Evolutionary conservation across 345 rosid species (phyloP).

Genomic region (Dimocarpus longan): DNA sequence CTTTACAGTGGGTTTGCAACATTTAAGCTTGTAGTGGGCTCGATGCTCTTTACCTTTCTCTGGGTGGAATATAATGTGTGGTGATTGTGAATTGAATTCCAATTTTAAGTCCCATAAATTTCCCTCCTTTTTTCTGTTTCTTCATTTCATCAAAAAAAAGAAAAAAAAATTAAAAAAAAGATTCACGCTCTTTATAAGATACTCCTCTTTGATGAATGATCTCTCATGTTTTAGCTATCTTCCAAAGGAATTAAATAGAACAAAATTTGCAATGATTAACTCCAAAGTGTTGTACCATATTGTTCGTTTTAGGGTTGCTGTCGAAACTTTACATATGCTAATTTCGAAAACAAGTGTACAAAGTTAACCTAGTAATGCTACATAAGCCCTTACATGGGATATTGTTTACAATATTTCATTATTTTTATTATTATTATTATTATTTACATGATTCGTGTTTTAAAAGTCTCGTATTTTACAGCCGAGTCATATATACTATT

Average conservation of each 20-base stretch:
- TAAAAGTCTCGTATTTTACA: no score
- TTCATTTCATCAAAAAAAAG: not conserved
- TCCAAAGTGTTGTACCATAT: not conserved
- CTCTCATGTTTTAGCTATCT: not conserved
- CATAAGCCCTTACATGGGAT: no score
- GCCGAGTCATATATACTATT: no score
- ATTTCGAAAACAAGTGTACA: no score
- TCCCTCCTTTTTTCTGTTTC: not conserved
- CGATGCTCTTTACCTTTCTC: not conserved
- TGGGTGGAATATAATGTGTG: not conserved
- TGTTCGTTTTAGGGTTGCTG: not conserved
- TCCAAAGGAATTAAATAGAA: not conserved
- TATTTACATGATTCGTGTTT: no score
- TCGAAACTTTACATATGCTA: no score
- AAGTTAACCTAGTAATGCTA: no score
- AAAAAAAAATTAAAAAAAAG: no score
- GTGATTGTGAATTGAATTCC: not conserved
- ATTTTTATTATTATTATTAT: no score
- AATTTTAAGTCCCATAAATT: not conserved
- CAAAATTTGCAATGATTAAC: not conserved
- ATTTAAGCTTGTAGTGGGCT: not conserved
- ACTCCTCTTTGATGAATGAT: not conserved
- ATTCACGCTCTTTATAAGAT: not conserved
- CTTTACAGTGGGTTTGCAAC: constrained; percentile 3
- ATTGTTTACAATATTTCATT: no score